A percentile compares a stretch with the other conserved stretches of the same genome.
Evolutionary conservation across 495 filamentous ascomycete species (phyloP).

Genomic region (Neurospora sp.): DNA sequence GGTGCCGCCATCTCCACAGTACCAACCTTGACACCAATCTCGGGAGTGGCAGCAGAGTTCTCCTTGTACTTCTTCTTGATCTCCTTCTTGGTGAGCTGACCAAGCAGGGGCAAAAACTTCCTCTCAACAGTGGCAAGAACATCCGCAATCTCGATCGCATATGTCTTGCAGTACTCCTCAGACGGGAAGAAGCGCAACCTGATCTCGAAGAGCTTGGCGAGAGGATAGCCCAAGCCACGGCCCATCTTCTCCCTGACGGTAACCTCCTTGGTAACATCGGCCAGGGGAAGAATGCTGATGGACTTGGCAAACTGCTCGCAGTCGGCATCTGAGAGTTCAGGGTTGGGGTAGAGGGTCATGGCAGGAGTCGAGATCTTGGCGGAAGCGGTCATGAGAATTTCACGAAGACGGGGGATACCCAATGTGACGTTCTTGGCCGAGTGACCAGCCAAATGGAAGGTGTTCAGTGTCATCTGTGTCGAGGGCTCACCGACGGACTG

Average conservation of each 20-base stretch:
- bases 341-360: constrained; percentile 77
- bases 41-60: constrained; percentile 59
- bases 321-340: constrained; percentile 58
- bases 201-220: constrained; percentile 78
- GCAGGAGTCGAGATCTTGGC: constrained; percentile 76
- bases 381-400: constrained; percentile 98
- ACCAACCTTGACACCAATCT: constrained; percentile 71
- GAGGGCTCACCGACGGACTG: constrained; percentile 96
- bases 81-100: constrained; percentile 57
- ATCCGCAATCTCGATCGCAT: constrained; percentile 69
- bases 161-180: constrained; percentile 72
- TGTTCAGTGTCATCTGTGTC: constrained; percentile 99
- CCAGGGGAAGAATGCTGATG: constrained; percentile 79
- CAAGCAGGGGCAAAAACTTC: constrained; percentile 63
- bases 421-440: constrained; percentile 97
- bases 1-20: constrained; percentile 48
- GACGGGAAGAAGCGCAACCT: constrained; percentile 73
- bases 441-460: constrained; percentile 98
- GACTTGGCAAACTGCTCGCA: constrained; percentile 79
- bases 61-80: constrained; percentile 66
- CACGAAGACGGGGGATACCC: constrained; percentile 91
- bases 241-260: constrained; percentile 69
- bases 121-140: constrained; percentile 69
- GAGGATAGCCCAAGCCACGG: constrained; percentile 47
- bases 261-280: constrained; percentile 76